Evolutionary conservation across 768 basidiomycete genomes (phyloP).

Genomic region (Tricholoma terreum): DNA sequence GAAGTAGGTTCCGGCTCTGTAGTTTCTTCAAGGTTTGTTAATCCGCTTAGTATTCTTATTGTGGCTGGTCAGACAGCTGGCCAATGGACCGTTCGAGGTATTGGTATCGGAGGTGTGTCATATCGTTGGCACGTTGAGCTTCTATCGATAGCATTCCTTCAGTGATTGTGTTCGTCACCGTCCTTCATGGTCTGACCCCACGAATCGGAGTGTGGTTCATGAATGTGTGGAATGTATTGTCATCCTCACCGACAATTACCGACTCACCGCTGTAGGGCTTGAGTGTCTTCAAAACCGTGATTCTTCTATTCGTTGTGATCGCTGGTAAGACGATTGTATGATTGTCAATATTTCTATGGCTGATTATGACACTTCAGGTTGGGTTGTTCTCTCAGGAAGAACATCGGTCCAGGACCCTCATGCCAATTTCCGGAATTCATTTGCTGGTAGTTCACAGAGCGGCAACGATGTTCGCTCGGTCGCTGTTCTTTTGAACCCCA

Average conservation of each 20-base stretch:
- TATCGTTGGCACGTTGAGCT: not conserved
- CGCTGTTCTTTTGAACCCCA: not conserved
- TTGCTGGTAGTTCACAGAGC: not conserved
- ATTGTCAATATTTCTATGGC: not conserved
- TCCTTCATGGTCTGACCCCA: too few relatives aligned
- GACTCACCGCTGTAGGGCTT: not conserved
- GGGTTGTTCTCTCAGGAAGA: not conserved
- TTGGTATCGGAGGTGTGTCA: not conserved
- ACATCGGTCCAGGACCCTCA: not conserved
- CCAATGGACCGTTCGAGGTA: not conserved
- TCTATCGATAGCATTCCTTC: not conserved
- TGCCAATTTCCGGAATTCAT: not conserved
- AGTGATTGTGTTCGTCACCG: not conserved
- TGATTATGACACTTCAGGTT: constrained; percentile 8
- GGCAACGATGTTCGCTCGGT: not conserved
- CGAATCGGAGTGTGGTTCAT: too few relatives aligned
- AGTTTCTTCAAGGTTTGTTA: not conserved
- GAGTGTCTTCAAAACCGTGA: not conserved
- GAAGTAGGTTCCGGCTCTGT: not conserved
- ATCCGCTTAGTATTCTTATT: not conserved
- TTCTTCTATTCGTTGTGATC: not conserved
- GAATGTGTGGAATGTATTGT: too few relatives aligned
- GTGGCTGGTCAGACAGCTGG: not conserved
- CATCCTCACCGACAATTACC: not conserved
- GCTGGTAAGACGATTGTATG: not conserved